Conservation (phyloP, 805 yeast species). For the Zygoascus ofunaensis region DNA sequence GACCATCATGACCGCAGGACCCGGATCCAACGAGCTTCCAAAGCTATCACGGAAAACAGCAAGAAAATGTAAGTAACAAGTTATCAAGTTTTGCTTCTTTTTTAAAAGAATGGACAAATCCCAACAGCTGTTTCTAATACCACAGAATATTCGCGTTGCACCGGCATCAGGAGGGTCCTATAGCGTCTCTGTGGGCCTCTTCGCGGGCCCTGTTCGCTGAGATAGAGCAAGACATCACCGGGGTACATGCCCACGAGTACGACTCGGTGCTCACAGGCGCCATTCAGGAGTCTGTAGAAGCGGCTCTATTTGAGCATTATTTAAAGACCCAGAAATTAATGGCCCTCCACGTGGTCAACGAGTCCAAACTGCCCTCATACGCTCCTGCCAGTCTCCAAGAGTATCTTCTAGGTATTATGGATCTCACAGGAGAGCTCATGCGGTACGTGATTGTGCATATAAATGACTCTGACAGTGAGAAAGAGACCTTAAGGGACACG, state of each 20-base stretch:
- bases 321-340: constrained; percentile 12
- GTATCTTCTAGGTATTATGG: constrained; percentile 35
- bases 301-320: constrained; percentile 18
- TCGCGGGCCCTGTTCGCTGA: background rate
- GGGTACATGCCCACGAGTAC: constrained; percentile 4
- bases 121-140: constrained; percentile 5
- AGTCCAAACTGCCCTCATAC: constrained; percentile 4
- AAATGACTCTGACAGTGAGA: background rate
- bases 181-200: background rate
- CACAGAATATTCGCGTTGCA: constrained; percentile 22
- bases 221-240: background rate
- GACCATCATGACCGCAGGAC: background rate
- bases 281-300: constrained; percentile 24
- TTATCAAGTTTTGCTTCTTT: too few relatives aligned
- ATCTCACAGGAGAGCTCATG: constrained; percentile 37
- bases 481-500: too few relatives aligned
- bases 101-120: too few relatives aligned
- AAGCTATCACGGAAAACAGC: constrained; percentile 34
- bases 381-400: constrained; percentile 21
- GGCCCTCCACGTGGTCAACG: constrained; percentile 3
- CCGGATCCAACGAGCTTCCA: background rate
- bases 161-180: constrained; percentile 6
- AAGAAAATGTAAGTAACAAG: constrained; percentile 26
- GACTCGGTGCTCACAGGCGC: constrained; percentile 17
- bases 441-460: constrained; percentile 30